Percentiles rank a stretch among this genome's conserved stretches.
Conservation (phyloP, 202 grass and related monocot species). For the Schoenoplectus triqueter region DNA sequence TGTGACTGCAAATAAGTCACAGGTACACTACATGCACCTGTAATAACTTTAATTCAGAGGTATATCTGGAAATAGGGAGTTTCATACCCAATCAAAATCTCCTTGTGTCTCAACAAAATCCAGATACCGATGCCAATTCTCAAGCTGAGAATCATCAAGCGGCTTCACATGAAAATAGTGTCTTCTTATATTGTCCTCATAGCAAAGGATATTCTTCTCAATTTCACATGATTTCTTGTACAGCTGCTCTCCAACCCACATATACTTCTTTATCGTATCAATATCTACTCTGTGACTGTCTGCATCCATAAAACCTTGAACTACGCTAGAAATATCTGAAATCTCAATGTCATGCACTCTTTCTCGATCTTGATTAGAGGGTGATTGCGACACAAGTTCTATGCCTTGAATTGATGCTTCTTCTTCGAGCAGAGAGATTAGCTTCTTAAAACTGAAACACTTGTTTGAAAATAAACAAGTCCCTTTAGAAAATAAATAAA, state of each 20-base stretch:
- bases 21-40: background rate
- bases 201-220: slow-evolving; percentile 66
- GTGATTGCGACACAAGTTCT: slow-evolving; percentile 44
- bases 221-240: slow-evolving; percentile 74
- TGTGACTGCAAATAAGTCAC: background rate
- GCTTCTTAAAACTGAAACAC: slow-evolving; percentile 75
- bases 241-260: slow-evolving; percentile 61
- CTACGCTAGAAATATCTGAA: slow-evolving; percentile 52
- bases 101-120: slow-evolving; percentile 86
- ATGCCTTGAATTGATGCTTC: slow-evolving; percentile 43
- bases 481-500: slow-evolving; percentile 2
- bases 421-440: slow-evolving; percentile 67
- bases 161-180: slow-evolving; percentile 84
- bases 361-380: slow-evolving; percentile 51
- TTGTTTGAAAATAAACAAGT: slow-evolving; percentile 44
- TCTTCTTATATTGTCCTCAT: slow-evolving; percentile 71
- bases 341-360: slow-evolving; percentile 48
- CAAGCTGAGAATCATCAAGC: slow-evolving; percentile 74
- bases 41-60: background rate
- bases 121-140: slow-evolving; percentile 91
- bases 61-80: background rate
- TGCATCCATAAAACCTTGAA: slow-evolving; percentile 56
- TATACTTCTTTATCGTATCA: slow-evolving; percentile 59
- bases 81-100: slow-evolving; percentile 94
- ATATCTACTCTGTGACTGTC: slow-evolving; percentile 41